Conservation (phyloP, 495 filamentous ascomycete genomes). For the Penicillium pulvis region DNA sequence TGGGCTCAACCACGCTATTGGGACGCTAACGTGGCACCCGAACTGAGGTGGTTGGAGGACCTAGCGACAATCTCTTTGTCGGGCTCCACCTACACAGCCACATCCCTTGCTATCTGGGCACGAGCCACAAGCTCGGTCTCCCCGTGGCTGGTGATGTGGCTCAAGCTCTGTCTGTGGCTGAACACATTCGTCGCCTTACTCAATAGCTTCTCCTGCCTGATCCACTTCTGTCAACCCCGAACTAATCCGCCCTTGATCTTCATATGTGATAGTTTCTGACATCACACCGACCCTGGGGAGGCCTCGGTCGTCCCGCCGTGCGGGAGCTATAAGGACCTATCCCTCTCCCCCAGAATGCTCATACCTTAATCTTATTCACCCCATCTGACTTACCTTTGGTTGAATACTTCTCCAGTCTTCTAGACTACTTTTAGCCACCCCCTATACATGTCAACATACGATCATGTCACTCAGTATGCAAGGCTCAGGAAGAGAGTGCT, state of each 20-base stretch:
- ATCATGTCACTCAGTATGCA: constrained; percentile 41
- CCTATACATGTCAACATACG: constrained; percentile 30
- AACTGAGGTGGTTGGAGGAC: constrained; percentile 11
- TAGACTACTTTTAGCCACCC: not conserved
- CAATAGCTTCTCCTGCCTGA: constrained; percentile 26
- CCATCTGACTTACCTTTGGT: too few species aligned
- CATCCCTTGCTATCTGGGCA: constrained; percentile 27
- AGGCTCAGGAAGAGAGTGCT: constrained; percentile 40
- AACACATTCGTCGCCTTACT: constrained; percentile 21
- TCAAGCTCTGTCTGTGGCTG: constrained; percentile 25
- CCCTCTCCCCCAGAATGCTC: not conserved
- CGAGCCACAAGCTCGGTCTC: constrained; percentile 28
- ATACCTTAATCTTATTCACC: not conserved
- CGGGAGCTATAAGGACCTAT: constrained; percentile 24
- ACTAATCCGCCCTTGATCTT: constrained; percentile 39
- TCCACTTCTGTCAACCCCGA: constrained; percentile 24
- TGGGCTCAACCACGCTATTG: constrained; percentile 23
- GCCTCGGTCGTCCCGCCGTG: constrained; percentile 27
- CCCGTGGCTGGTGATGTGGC: constrained; percentile 32
- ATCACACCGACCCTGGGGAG: constrained; percentile 22
- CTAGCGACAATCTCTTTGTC: constrained; percentile 12
- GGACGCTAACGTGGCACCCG: constrained; percentile 19
- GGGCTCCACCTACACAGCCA: constrained; percentile 24
- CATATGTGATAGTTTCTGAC: constrained; percentile 27
- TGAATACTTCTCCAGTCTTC: not conserved